phyloP scores from a whole-genome alignment of 1,139 yeast species.

The Tardiomyces blankii region DNA sequence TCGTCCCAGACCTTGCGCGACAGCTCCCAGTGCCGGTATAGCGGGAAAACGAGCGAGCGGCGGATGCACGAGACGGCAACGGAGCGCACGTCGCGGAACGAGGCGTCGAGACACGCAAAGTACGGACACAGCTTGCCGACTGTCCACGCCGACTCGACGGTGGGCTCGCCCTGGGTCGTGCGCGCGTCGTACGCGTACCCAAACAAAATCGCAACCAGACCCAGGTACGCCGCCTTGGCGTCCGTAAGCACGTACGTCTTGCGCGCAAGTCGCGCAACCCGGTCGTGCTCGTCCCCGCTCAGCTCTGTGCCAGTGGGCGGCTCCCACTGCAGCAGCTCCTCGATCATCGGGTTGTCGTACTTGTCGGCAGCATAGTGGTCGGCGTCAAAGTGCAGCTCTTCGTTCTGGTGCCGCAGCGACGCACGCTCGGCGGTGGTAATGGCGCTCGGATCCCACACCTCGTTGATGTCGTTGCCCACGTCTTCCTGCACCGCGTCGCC shows the following conservation, averaged over 20 bases:
- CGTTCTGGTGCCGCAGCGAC: constrained; percentile 54
- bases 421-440: constrained; percentile 45
- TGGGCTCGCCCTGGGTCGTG: constrained; percentile 67
- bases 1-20: constrained; percentile 57
- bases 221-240: constrained; percentile 43
- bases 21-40: constrained; percentile 61
- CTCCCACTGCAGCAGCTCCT: constrained; percentile 44
- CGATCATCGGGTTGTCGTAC: constrained; percentile 40
- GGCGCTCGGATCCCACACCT: constrained; percentile 68
- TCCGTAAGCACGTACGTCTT: constrained; percentile 41
- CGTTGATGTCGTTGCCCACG: constrained; percentile 84
- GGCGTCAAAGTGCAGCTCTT: constrained; percentile 71
- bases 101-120: constrained; percentile 39
- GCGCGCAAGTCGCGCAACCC: constrained; percentile 58
- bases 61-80: constrained; percentile 44
- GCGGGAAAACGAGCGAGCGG: constrained; percentile 68
- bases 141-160: constrained; percentile 89
- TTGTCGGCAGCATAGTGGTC: constrained; percentile 85
- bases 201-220: constrained; percentile 56
- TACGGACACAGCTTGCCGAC: constrained; percentile 80
- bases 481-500: constrained; percentile 51
- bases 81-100: not conserved
- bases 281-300: constrained; percentile 48
- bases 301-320: constrained; percentile 40
- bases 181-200: constrained; percentile 66